A percentile compares a stretch with the other conserved stretches of the same genome.
These are phyloP conservation scores for Ogataea naganishii DNA, from an alignment of 805 yeast species.

Conservation along the genomic window DNA sequence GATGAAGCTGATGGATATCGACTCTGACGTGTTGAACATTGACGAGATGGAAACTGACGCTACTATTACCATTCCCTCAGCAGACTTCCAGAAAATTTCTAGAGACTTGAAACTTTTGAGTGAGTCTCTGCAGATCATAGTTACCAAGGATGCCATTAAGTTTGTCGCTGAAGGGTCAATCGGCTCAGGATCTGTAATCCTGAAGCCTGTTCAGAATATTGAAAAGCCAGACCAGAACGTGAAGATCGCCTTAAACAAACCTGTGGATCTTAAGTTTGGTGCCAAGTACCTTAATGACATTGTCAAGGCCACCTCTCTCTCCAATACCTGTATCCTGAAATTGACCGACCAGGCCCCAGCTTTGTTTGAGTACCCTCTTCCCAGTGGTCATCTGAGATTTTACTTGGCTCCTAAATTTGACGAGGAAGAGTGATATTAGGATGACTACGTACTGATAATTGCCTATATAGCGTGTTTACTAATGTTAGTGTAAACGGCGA, in stretches of 20 bases:
- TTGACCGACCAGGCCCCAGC: conserved; percentile 91
- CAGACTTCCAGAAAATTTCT: conserved; percentile 82
- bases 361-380: conserved; percentile 81
- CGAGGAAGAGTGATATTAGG: conserved; percentile 78
- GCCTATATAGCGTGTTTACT: too few relatives aligned
- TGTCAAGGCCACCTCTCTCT: conserved; percentile 79
- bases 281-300: conserved; percentile 85
- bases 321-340: conserved; percentile 71
- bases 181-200: conserved; percentile 78
- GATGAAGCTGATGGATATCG: conserved; percentile 91
- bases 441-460: too few relatives aligned
- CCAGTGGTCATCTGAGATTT: conserved; percentile 89
- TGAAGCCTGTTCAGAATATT: conserved; percentile 77
- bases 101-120: conserved; percentile 81
- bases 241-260: conserved; percentile 70
- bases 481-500: too few relatives aligned
- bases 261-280: conserved; percentile 86
- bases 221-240: conserved; percentile 73
- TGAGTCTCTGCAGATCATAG: conserved; percentile 78
- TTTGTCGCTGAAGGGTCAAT: conserved; percentile 88
- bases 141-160: conserved; percentile 87
- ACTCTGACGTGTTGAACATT: conserved; percentile 85
- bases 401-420: conserved; percentile 97
- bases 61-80: conserved; percentile 76
- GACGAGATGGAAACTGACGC: conserved; percentile 92